Base-by-base conservation (phyloP, 257 asterid species). In the Gentiana straminea region DNA sequence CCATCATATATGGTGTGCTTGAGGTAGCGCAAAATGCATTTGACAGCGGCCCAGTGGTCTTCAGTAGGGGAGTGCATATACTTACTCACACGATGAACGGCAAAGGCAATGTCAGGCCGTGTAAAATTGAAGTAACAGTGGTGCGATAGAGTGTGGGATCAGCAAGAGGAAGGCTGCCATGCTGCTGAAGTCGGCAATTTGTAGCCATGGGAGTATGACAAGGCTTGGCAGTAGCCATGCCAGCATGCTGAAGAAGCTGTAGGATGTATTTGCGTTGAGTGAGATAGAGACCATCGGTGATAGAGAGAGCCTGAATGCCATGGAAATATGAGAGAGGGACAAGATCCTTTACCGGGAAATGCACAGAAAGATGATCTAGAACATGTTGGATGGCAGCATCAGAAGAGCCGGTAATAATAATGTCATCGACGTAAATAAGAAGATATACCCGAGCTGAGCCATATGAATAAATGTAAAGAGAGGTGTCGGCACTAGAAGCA, bases 341-440 rank as follows among this genome's bases (percentile, higher is more conserved):
- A 5, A 39, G 8, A 8, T 39, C 45, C 8, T 39, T 39, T 2
- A 39, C 7, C 5, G 45, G 8, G 2, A 39, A 39, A 4, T 8
- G 5, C 7, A 5, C 45, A 2, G 45, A 5, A 0, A 39, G 45
- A 8, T 39, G 7, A 39, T 5, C 8, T 4, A 39, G 5, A 2
- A 39, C 5, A 39, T 1, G 7, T 2, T 39, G 45, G 8, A 39
- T 8, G 5, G 45, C 8, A 8, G 45, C 2, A 5, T 5, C 5
- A 39, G 5, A 8, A 8, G 45, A 39, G 45, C 58, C 58, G 2
- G 52, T 61, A 1, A 61, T 4, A 38, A 61, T 8, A 5, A 61
- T 36, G 33, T 50, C 59, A 38, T 61, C 58, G n/a, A 61, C 65
- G 32, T 61, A 61, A 1, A 57, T 11, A 50, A 9, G 2, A 24